Evolutionary conservation across 805 yeast genomes (phyloP), one percentile per base, ranked within the genome.

Genomic region (Starmerella tilneyi): DNA sequence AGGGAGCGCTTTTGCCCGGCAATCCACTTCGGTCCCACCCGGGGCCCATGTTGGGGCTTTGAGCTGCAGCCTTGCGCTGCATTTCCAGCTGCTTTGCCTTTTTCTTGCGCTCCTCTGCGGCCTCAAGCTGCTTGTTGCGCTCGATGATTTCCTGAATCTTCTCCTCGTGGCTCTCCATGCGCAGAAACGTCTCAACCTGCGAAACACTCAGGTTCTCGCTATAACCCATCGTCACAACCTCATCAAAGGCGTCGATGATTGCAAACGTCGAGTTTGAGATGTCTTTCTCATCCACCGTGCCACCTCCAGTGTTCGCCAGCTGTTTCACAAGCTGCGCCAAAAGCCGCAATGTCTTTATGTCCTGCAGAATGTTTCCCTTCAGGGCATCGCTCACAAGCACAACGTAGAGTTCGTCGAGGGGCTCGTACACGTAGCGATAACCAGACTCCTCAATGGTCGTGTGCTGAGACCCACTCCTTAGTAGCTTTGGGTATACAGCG

Each of bases 101-200:
- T 66, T 94, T 82, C 68, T 89, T 89, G 66, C 97, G 81, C 66
- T 89, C 96, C 67, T 92, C 98, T 45, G 84, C 79, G 32, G 98
- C 98, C 65, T 89, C 98, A 58, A 84, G 69, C 67, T 92, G 98
- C 68, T 92, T 92, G 70, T 92, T 92, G 64, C 88, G 79, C 67
- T 85, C 97, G 58, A 92, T 92, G 62, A 92, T 88, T 63, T 92
- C 96, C 70, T 92, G 97, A 60, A 94, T 89, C 71, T 84, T 89
- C 68, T 92, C 99, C 67, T 92, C 98, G 63, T 92, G 96, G 32
- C 94, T 83, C 66, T 92, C 97, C 97, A 92, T 89, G 61, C 85
- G 89, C 68, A 92, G 70, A 66, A 84, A 89, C 11, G 94, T 84
- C 63, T 76, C 78, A 52, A 92, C 82, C 68, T 92, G 97, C 48